phyloP scores from a whole-genome alignment of 2,329 filamentous ascomycete species.

The Aulographum hederae region DNA sequence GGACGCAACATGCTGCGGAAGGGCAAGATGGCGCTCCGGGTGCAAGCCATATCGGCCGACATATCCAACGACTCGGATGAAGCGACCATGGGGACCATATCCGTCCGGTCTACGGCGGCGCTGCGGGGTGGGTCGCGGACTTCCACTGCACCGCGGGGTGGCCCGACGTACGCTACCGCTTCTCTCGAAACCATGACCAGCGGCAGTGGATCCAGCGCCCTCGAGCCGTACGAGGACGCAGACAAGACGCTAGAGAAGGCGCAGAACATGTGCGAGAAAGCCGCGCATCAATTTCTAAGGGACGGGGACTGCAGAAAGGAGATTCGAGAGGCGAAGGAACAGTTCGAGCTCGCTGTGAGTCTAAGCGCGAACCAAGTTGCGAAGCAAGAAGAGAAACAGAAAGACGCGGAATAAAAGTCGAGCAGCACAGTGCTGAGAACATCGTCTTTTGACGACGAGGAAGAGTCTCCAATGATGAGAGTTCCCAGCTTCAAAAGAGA shows the following conservation, averaged over 20 bases:
- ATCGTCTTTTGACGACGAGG: no score
- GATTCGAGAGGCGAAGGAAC: not conserved
- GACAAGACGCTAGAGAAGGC: slow-evolving; percentile 50
- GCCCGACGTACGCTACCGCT: not conserved
- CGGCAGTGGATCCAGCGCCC: not conserved
- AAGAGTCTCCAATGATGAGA: no score
- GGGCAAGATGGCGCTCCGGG: slow-evolving; percentile 66
- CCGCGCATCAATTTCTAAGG: slow-evolving; percentile 76
- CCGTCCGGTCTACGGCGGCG: not conserved
- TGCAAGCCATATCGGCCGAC: slow-evolving; percentile 29
- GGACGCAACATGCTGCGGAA: slow-evolving; percentile 74
- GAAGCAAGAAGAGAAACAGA: no score
- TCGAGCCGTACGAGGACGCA: not conserved
- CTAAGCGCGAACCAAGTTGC: no score
- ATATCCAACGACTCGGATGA: slow-evolving; percentile 13
- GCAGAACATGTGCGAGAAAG: slow-evolving; percentile 67
- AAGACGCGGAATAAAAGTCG: no score
- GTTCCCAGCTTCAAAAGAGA: no score
- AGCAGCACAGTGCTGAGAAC: no score
- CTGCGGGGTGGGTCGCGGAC: not conserved
- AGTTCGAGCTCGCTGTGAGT: no score
- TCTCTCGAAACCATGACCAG: not conserved
- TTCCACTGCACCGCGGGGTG: not conserved
- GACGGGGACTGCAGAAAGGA: slow-evolving; percentile 52
- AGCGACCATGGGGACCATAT: slow-evolving; percentile 10